These are phyloP conservation scores for Juglanconis oblonga DNA, from an alignment of 2,329 filamentous ascomycete genomes.

Conservation along the genomic window DNA sequence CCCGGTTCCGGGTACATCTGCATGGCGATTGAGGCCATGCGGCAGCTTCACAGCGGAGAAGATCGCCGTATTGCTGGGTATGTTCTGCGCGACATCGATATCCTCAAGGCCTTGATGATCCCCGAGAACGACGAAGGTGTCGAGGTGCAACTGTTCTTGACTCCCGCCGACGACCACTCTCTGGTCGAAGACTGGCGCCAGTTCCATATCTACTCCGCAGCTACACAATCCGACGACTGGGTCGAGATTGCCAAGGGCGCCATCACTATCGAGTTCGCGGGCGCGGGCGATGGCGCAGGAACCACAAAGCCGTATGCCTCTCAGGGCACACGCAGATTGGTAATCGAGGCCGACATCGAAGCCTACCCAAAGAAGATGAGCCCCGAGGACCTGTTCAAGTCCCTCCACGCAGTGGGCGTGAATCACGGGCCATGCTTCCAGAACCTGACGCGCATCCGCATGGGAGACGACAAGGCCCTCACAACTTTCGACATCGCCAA, in stretches of 20 bases:
- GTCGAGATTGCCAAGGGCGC: neutral
- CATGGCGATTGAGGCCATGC: neutral
- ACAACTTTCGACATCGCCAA: conserved; percentile 22
- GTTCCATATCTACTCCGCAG: neutral
- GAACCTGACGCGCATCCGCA: conserved; percentile 19
- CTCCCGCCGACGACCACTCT: neutral
- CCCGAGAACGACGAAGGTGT: neutral
- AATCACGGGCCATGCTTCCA: conserved; percentile 22
- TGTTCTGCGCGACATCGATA: neutral
- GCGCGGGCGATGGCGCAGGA: too few species aligned
- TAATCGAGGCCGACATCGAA: neutral
- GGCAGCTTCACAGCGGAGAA: neutral
- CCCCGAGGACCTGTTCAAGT: conserved; percentile 19
- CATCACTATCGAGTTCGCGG: neutral
- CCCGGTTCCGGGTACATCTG: neutral
- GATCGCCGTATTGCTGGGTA: neutral
- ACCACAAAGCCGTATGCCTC: too few species aligned
- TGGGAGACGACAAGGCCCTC: conserved; percentile 18
- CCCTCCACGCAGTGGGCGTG: conserved; percentile 16
- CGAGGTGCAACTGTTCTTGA: neutral
- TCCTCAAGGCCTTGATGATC: neutral
- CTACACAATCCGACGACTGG: neutral
- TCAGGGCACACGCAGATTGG: too few species aligned
- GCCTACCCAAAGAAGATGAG: conserved; percentile 7
- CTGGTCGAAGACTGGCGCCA: neutral